phyloP scores from a whole-genome alignment of 1,139 yeast genomes.

The Blastobotrys buckinghamii region DNA sequence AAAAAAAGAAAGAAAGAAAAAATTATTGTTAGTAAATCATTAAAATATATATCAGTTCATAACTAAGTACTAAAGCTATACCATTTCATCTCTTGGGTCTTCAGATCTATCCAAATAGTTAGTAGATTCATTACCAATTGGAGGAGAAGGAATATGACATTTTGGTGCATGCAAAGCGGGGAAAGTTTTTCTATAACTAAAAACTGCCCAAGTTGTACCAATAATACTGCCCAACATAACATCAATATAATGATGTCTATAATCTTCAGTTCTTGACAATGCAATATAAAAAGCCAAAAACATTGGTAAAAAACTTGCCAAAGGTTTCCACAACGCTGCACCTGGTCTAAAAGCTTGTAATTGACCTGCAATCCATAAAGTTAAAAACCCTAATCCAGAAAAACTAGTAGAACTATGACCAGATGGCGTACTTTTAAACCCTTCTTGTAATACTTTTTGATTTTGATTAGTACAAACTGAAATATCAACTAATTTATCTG shows the following conservation, averaged over 20 bases:
- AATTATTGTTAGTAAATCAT: too few relatives aligned
- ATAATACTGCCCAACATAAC: constrained; percentile 51
- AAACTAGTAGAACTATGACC: constrained; percentile 74
- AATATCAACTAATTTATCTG: constrained; percentile 41
- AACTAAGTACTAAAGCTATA: not conserved
- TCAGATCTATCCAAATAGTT: not conserved
- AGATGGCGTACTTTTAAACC: constrained; percentile 74
- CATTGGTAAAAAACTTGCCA: constrained; percentile 28
- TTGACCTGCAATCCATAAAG: constrained; percentile 62
- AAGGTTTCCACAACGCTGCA: constrained; percentile 27
- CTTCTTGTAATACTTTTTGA: constrained; percentile 45
- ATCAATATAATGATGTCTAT: constrained; percentile 71
- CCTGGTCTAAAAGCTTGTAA: constrained; percentile 37
- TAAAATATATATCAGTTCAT: too few relatives aligned
- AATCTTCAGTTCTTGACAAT: constrained; percentile 44
- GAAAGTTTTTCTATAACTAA: constrained; percentile 36
- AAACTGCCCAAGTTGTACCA: constrained; percentile 46
- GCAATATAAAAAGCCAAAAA: constrained; percentile 27
- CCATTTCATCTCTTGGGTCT: not conserved
- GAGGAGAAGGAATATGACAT: constrained; percentile 19
- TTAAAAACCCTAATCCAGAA: constrained; percentile 55
- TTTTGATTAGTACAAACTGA: constrained; percentile 47
- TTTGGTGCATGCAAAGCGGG: constrained; percentile 19
- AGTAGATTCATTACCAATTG: not conserved
- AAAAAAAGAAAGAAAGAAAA: too few relatives aligned